phyloP scores from a whole-genome alignment of 495 filamentous ascomycete species.

The Aspergillus coremiiformis region DNA sequence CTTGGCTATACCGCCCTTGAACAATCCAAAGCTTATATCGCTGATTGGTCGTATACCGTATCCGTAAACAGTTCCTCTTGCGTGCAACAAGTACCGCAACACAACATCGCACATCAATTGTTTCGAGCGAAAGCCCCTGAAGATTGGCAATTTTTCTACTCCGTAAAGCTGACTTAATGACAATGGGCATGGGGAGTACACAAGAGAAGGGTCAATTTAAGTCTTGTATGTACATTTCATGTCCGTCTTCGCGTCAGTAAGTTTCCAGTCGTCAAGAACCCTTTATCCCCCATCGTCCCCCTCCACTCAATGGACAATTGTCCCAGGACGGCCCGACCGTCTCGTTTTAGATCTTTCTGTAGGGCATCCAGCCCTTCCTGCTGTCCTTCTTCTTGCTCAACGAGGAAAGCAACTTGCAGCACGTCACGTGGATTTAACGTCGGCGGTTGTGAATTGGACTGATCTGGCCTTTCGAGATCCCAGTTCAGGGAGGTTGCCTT shows the following conservation, averaged over 20 bases:
- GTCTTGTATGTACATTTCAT: constrained; percentile 9
- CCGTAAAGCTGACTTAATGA: not conserved
- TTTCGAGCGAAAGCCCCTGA: not conserved
- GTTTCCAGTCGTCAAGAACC: constrained; percentile 80
- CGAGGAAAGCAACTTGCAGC: constrained; percentile 82
- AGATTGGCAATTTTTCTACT: not conserved
- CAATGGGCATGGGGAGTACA: not conserved
- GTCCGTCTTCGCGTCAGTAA: constrained; percentile 55
- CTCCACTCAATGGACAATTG: constrained; percentile 84
- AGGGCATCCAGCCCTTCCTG: constrained; percentile 40
- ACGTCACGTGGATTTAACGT: constrained; percentile 79
- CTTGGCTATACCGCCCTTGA: not conserved
- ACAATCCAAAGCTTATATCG: not conserved
- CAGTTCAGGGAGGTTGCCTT: constrained; percentile 51
- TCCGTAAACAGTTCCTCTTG: not conserved
- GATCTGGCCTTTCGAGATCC: constrained; percentile 35
- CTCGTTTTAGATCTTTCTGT: constrained; percentile 46
- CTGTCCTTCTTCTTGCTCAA: constrained; percentile 57
- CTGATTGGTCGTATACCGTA: not conserved
- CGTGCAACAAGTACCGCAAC: not conserved
- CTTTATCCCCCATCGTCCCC: constrained; percentile 81
- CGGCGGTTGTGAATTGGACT: constrained; percentile 37
- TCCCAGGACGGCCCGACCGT: constrained; percentile 63
- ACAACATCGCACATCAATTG: not conserved
- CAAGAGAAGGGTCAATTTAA: not conserved